These are phyloP conservation scores for Caulochytrium protostelioides DNA, from an alignment of 371 early-diverging fungal genomes.

Conservation along the genomic window DNA sequence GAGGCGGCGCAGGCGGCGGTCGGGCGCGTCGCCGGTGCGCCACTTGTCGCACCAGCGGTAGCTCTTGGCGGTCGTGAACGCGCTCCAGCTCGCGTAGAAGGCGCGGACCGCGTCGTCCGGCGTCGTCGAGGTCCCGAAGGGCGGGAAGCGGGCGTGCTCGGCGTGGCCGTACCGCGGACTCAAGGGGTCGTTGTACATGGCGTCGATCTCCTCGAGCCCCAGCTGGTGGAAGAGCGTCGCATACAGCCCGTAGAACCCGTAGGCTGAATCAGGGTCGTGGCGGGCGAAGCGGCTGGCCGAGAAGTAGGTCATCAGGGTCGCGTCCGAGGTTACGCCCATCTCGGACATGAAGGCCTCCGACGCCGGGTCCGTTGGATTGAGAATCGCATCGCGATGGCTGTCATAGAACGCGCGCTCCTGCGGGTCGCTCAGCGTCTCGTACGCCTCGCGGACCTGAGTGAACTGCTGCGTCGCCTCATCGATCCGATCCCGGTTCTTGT, in stretches of 20 bases:
- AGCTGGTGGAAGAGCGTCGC: constrained; percentile 50
- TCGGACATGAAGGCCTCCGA: neutral
- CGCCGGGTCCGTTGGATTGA: constrained; percentile 7
- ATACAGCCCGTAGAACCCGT: constrained; percentile 66
- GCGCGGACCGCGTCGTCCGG: constrained; percentile 27
- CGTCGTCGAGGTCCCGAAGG: constrained; percentile 38
- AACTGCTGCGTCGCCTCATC: constrained; percentile 71
- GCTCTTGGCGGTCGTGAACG: constrained; percentile 51
- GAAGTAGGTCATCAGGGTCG: constrained; percentile 47
- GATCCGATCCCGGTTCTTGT: constrained; percentile 63
- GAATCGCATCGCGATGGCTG: constrained; percentile 54
- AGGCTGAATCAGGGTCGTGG: constrained; percentile 29
- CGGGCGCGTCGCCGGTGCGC: constrained; percentile 55
- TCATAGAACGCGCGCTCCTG: constrained; percentile 87
- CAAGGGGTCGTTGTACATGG: constrained; percentile 18
- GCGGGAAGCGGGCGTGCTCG: constrained; percentile 2
- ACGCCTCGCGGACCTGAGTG: constrained; percentile 68
- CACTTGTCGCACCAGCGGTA: constrained; percentile 82
- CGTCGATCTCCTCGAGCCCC: constrained; percentile 53
- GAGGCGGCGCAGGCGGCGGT: constrained; percentile 48
- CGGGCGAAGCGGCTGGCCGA: constrained; percentile 37
- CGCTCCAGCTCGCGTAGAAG: constrained; percentile 56
- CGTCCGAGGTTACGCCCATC: constrained; percentile 4
- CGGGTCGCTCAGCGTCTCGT: constrained; percentile 40
- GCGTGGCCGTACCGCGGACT: constrained; percentile 9